Evolutionary conservation across 257 asterid genomes (phyloP).

Genomic region (Forsythia suspensa): DNA sequence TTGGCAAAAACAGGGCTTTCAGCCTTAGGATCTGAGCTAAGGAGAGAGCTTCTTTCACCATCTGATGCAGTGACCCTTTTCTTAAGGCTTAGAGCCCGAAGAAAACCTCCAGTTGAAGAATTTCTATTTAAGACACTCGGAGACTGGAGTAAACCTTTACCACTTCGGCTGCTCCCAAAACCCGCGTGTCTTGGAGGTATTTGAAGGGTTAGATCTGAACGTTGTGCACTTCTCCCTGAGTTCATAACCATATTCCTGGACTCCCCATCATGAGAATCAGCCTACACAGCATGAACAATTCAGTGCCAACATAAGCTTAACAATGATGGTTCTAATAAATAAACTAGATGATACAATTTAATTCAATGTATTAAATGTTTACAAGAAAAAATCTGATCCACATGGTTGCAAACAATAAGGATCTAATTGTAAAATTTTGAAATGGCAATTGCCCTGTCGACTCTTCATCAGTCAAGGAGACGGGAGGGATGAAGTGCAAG

Average conservation of each 20-base stretch:
- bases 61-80: conserved; percentile 36
- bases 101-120: conserved; percentile 54
- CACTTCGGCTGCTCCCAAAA: conserved; percentile 42
- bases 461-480: not conserved
- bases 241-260: conserved; percentile 24
- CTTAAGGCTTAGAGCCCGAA: conserved; percentile 74
- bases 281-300: conserved; percentile 37
- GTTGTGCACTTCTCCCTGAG: conserved; percentile 35
- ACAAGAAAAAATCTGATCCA: not conserved
- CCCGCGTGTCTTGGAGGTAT: conserved; percentile 61
- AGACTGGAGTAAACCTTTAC: conserved; percentile 36
- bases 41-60: conserved; percentile 72
- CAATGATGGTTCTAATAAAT: not conserved
- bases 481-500: not conserved
- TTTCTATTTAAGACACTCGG: conserved; percentile 32
- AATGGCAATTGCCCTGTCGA: not conserved
- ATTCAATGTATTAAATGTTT: not conserved
- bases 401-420: not conserved
- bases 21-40: conserved; percentile 47
- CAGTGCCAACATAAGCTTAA: conserved; percentile 7
- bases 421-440: not conserved
- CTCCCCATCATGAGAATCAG: conserved; percentile 29
- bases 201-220: conserved; percentile 63
- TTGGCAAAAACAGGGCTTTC: conserved; percentile 57
- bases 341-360: not conserved